Evolutionary conservation across 768 basidiomycete genomes (phyloP).

Genomic region (Exidia glandulosa): DNA sequence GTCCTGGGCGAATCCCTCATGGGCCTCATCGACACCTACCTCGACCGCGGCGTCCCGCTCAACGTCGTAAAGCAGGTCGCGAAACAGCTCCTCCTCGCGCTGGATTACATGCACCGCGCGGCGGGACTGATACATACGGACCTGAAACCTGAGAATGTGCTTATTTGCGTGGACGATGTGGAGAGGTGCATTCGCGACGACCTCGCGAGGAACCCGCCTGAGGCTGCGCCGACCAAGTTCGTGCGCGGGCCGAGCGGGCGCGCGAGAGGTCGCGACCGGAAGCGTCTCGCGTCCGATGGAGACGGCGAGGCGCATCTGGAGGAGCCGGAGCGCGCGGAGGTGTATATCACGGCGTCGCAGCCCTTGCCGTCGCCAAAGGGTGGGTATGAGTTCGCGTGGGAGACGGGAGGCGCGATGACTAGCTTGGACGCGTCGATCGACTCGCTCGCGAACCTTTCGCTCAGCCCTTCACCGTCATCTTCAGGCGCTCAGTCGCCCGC

Average conservation of each 20-base stretch:
- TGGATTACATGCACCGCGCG: constrained; percentile 27
- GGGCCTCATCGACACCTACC: background rate
- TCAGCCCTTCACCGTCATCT: background rate
- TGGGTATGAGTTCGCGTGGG: background rate
- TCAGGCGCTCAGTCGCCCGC: background rate
- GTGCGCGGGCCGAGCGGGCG: background rate
- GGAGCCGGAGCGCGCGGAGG: background rate
- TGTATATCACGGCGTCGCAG: constrained; percentile 1
- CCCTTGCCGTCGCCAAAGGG: constrained; percentile 3
- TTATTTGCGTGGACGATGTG: constrained; percentile 20
- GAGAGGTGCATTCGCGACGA: background rate
- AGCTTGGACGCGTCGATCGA: background rate
- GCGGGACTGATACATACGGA: constrained; percentile 26
- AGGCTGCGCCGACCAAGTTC: background rate
- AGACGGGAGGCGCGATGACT: background rate
- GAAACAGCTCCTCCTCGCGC: constrained; percentile 25
- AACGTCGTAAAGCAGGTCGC: constrained; percentile 29
- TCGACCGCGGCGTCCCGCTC: constrained; percentile 10
- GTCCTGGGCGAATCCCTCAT: constrained; percentile 4
- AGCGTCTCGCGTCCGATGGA: background rate
- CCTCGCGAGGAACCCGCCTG: background rate
- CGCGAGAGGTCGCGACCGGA: background rate
- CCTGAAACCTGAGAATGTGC: constrained; percentile 28
- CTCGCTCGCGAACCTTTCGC: background rate
- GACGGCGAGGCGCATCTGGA: background rate